phyloP scores from a whole-genome alignment of 306 rosid species.

The Dryas alaskensis region DNA sequence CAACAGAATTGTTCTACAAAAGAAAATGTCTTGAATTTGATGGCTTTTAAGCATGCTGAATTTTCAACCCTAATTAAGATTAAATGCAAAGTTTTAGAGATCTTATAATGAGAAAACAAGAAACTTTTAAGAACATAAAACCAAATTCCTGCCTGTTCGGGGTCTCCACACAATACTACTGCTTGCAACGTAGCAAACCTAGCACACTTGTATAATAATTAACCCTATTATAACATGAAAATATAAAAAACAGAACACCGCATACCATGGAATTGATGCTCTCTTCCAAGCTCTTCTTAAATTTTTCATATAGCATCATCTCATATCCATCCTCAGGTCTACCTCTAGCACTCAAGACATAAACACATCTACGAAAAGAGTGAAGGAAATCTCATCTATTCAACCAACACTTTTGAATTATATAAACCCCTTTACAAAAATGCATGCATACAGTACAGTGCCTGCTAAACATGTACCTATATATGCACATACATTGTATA shows the following conservation, averaged over 20 bases:
- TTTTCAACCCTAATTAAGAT: background rate
- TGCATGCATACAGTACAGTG: background rate
- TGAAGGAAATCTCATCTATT: background rate
- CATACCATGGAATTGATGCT: constrained; percentile 1
- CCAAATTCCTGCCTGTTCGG: too few relatives aligned
- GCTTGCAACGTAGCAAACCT: too few relatives aligned
- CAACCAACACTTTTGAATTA: background rate
- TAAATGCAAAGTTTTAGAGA: background rate
- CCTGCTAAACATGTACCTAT: background rate
- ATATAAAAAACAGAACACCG: background rate
- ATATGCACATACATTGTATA: background rate
- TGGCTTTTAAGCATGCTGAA: background rate
- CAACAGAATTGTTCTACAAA: background rate
- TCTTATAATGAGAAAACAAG: background rate
- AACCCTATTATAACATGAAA: background rate
- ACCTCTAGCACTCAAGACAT: background rate
- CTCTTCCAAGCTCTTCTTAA: constrained; percentile 7
- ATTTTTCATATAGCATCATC: background rate
- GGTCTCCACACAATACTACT: too few relatives aligned
- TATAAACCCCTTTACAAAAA: background rate
- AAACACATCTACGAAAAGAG: constrained; percentile 4
- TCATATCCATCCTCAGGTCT: constrained; percentile 3
- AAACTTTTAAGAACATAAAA: background rate
- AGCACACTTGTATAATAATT: background rate
- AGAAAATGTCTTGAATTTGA: background rate